phyloP scores from a whole-genome alignment of 331 rosid species.

The Pyrus hybrid region DNA sequence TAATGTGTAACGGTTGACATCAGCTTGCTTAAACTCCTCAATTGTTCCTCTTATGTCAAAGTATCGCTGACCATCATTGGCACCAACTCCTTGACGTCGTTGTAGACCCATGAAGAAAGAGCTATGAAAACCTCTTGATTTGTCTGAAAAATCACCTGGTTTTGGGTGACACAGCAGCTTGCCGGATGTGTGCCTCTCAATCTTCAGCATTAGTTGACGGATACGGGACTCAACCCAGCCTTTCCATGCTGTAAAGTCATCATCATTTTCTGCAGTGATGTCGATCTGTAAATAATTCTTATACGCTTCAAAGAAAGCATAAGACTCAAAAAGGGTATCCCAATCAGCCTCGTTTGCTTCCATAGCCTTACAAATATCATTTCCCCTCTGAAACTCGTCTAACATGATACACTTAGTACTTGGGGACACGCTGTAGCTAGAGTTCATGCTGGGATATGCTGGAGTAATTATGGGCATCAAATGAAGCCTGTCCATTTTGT shows the following conservation, averaged over 20 bases:
- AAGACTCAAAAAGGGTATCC: slow-evolving; percentile 83
- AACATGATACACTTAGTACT: slow-evolving; percentile 81
- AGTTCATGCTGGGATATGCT: slow-evolving; percentile 96
- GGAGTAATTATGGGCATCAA: slow-evolving; percentile 97
- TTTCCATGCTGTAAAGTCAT: slow-evolving; percentile 81
- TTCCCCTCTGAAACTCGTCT: slow-evolving; percentile 87
- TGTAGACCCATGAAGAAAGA: slow-evolving; percentile 92
- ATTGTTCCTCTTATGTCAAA: slow-evolving; percentile 77
- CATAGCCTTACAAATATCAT: slow-evolving; percentile 83
- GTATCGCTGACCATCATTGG: slow-evolving; percentile 31
- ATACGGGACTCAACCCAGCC: slow-evolving; percentile 99
- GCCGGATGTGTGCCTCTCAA: slow-evolving; percentile 65
- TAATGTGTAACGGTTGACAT: slow-evolving; percentile 43
- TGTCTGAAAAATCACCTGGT: slow-evolving; percentile 82
- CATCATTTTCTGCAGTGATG: slow-evolving; percentile 61
- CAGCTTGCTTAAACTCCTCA: slow-evolving; percentile 55
- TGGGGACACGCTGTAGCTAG: slow-evolving; percentile 82
- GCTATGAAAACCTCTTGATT: slow-evolving; percentile 58
- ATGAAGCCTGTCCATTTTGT: slow-evolving; percentile 56
- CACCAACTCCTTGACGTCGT: slow-evolving; percentile 43
- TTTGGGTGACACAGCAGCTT: slow-evolving; percentile 89
- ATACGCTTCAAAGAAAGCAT: slow-evolving; percentile 74
- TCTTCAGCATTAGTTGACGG: slow-evolving; percentile 83
- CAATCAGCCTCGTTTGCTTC: slow-evolving; percentile 63
- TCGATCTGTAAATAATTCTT: slow-evolving; percentile 82